Evolutionary conservation across 306 rosid genomes (phyloP).

Genomic region (Pterocarpus santalinus): DNA sequence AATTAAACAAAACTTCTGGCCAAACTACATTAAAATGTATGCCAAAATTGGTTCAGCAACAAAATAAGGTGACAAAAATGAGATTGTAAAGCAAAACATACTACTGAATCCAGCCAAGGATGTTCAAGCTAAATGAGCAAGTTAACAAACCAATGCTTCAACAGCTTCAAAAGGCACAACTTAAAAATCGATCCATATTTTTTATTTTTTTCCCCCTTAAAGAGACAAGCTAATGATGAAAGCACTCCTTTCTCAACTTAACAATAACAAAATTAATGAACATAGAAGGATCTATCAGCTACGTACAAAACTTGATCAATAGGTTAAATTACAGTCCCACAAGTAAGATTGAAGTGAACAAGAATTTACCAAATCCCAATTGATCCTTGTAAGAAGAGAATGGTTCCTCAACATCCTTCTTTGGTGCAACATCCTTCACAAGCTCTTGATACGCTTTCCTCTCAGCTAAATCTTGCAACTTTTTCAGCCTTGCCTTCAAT

Average conservation of each 20-base stretch:
- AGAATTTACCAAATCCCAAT: conserved; percentile 75
- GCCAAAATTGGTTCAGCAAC: conserved; percentile 12
- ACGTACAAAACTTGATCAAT: conserved; percentile 13
- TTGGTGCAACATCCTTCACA: conserved; percentile 78
- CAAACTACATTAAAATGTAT: conserved; percentile 4
- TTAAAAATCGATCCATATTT: neutral
- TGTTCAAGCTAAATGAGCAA: conserved; percentile 21
- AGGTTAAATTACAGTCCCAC: neutral
- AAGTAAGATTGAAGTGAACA: conserved; percentile 19
- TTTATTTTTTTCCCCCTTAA: neutral
- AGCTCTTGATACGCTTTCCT: conserved; percentile 87
- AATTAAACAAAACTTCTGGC: conserved; percentile 5
- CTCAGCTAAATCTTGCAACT: conserved; percentile 77
- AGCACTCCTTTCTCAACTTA: neutral
- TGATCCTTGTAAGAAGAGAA: conserved; percentile 96
- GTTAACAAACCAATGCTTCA: conserved; percentile 13
- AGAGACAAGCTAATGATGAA: conserved; percentile 23
- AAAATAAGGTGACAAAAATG: conserved; percentile 13
- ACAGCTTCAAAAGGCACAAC: neutral
- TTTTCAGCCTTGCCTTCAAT: conserved; percentile 73
- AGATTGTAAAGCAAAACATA: conserved; percentile 31
- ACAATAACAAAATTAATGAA: conserved; percentile 9
- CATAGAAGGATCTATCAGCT: neutral
- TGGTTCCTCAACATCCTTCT: conserved; percentile 64
- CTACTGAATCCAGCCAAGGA: conserved; percentile 25